Evolutionary conservation across 2,329 filamentous ascomycete genomes (phyloP).

Genomic region (Coniochaeta ligniaria): DNA sequence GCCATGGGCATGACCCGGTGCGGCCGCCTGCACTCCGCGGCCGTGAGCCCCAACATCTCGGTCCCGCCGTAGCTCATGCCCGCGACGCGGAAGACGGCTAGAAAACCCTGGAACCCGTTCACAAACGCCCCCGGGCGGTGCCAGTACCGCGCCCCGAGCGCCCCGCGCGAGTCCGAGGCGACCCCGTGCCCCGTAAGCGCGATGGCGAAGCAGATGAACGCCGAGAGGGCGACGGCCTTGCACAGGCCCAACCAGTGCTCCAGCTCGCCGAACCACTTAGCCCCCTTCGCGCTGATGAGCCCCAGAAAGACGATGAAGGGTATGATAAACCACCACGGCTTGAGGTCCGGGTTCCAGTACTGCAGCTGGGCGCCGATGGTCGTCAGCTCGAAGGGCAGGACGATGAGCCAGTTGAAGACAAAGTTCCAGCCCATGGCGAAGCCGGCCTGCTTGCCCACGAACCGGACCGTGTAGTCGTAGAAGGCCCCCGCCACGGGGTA

Average conservation of each 20-base stretch:
- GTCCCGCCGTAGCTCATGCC: slow-evolving; percentile 38
- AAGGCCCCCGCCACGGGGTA: slow-evolving; percentile 28
- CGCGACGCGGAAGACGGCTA: slow-evolving; percentile 34
- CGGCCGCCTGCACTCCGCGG: slow-evolving; percentile 32
- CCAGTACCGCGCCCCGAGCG: slow-evolving; percentile 46
- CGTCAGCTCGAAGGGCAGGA: slow-evolving; percentile 29
- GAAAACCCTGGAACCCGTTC: slow-evolving; percentile 32
- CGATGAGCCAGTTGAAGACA: slow-evolving; percentile 25
- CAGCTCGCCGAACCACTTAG: slow-evolving; percentile 36
- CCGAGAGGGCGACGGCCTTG: slow-evolving; percentile 42
- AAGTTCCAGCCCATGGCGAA: slow-evolving; percentile 34
- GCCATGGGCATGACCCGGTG: slow-evolving; percentile 27
- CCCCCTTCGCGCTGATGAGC: slow-evolving; percentile 36
- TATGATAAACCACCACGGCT: slow-evolving; percentile 23
- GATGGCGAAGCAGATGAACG: slow-evolving; percentile 51
- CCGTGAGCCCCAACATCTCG: slow-evolving; percentile 35
- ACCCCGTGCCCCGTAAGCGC: slow-evolving; percentile 43
- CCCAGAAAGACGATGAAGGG: slow-evolving; percentile 30
- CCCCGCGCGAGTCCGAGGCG: slow-evolving; percentile 31
- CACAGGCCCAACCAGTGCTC: slow-evolving; percentile 46
- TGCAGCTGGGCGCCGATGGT: slow-evolving; percentile 22
- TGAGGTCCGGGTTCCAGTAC: slow-evolving; percentile 19
- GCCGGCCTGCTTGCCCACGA: slow-evolving; percentile 28
- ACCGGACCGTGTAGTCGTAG: slow-evolving; percentile 28
- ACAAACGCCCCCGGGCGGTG: slow-evolving; percentile 35